Evolutionary conservation across 1,284 basidiomycete species (phyloP), one percentile per base, ranked within the genome.

Genomic region (Tilletia walkeri): DNA sequence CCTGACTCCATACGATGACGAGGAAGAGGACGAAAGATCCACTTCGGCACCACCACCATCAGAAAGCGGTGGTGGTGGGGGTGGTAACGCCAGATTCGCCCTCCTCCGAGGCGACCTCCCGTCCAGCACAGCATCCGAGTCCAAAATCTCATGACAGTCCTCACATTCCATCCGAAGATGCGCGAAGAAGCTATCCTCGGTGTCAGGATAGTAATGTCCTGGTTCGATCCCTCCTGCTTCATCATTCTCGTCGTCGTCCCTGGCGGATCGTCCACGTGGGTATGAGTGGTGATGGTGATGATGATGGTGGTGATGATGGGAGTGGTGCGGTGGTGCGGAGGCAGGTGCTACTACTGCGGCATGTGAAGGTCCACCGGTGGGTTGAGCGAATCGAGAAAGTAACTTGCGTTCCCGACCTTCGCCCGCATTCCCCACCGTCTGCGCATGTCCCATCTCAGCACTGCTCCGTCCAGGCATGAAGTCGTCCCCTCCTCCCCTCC

Each of bases 111-210:
- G 61, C 4, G 54, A 56, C 2, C 38, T 54, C 30, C 73, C 71
- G 20, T 68, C 69, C 61, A 78, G 73, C 1, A 78, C 53, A 20
- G 54, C 70, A 10, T 78, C 73, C 4, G 77, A 73, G 16, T 69
- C 65, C 66, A 77, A 68, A 65, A 80, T 80, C 65, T 79, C 75
- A 69, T 75, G 70, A 38, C 75, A 74, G 56, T 78, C 78, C 54
- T 70, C 70, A 63, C 79, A 80, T 61, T 79, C 72, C 7, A 70
- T 72, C 2, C 79, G 74, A 38, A 80, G 73, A 66, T 80, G 79
- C 3, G 72, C 71, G 5, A 73, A 73, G 56, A 80, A 80, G 69
- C 72, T 78, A 63, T 80, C 79, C 54, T 77, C 75, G 66, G 69
- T 30, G 12, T 59, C 36, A 30, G 24, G 24, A 30, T 30, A 30